Percentiles rank a stretch among this genome's conserved stretches.
These are phyloP conservation scores for Coniochaeta hoffmannii DNA, from an alignment of 2,329 filamentous ascomycete species.

Conservation along the genomic window DNA sequence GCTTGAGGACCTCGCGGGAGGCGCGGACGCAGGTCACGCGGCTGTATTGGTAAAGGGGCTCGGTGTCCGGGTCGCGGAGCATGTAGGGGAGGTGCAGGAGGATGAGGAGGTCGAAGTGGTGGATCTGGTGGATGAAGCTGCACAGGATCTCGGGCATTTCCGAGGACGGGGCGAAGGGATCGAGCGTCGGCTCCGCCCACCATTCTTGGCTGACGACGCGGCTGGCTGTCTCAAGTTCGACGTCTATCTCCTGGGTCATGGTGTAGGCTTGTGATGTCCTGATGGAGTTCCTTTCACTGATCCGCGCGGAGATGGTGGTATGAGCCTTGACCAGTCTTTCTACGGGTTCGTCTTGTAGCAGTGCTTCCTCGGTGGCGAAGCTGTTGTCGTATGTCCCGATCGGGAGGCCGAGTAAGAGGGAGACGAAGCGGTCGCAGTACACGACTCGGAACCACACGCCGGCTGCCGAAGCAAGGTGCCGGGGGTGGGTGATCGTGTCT, in stretches of 20 bases:
- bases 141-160: conserved; percentile 14
- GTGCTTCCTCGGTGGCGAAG: conserved; percentile 23
- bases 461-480: conserved; percentile 19
- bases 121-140: conserved; percentile 38
- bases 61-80: conserved; percentile 30
- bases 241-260: conserved; percentile 34
- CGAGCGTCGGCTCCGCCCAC: conserved; percentile 34
- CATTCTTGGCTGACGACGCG: conserved; percentile 34
- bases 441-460: conserved; percentile 42
- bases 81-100: conserved; percentile 50
- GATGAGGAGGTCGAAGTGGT: conserved; percentile 42
- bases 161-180: conserved; percentile 10
- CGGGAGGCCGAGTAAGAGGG: conserved; percentile 42
- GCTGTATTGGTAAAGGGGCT: conserved; percentile 36
- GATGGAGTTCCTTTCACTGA: conserved; percentile 38
- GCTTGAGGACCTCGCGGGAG: conserved; percentile 40
- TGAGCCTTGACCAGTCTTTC: conserved; percentile 39
- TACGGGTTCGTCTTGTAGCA: conserved; percentile 24
- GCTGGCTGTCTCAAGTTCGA: conserved; percentile 37
- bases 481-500: conserved; percentile 25
- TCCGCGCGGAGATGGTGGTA: conserved; percentile 31
- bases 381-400: conserved; percentile 32
- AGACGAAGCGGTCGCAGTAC: conserved; percentile 41
- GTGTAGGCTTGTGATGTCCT: conserved; percentile 28
- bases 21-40: conserved; percentile 40